phyloP scores from a whole-genome alignment of 1,284 basidiomycete species.

The Ustilago loliicola region DNA sequence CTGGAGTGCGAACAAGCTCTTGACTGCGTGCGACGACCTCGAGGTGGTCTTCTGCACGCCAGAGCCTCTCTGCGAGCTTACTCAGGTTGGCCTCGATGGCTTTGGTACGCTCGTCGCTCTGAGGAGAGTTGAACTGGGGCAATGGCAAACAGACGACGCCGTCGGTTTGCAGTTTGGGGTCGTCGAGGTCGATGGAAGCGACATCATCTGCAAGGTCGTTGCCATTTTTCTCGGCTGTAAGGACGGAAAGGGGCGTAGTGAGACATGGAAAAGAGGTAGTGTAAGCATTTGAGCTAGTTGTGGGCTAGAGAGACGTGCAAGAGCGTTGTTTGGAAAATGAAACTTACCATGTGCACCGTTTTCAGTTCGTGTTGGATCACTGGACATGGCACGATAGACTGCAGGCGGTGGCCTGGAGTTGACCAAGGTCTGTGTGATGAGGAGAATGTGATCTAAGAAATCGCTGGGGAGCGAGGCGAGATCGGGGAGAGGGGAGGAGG shows the following conservation, averaged over 20 bases:
- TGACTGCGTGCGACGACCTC: conserved; percentile 50
- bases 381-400: conserved; percentile 40
- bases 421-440: conserved; percentile 61
- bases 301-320: neutral
- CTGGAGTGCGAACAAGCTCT: conserved; percentile 50
- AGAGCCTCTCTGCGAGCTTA: conserved; percentile 61
- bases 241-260: neutral
- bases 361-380: conserved; percentile 33
- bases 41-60: conserved; percentile 62
- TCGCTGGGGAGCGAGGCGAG: conserved; percentile 54
- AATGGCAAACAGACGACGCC: conserved; percentile 55
- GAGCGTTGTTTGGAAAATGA: neutral
- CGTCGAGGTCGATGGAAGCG: conserved; percentile 46
- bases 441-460: conserved; percentile 64
- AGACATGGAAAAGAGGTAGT: no score
- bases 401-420: conserved; percentile 53
- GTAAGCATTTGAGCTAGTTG: neutral
- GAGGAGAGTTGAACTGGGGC: conserved; percentile 50
- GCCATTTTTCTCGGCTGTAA: conserved; percentile 15
- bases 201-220: conserved; percentile 39
- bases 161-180: conserved; percentile 15
- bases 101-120: conserved; percentile 53
- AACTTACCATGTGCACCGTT: conserved; percentile 21
- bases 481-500: conserved; percentile 59
- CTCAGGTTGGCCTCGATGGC: conserved; percentile 57